These are phyloP conservation scores for Trametes maxima DNA, from an alignment of 768 basidiomycete species.

Conservation along the genomic window DNA sequence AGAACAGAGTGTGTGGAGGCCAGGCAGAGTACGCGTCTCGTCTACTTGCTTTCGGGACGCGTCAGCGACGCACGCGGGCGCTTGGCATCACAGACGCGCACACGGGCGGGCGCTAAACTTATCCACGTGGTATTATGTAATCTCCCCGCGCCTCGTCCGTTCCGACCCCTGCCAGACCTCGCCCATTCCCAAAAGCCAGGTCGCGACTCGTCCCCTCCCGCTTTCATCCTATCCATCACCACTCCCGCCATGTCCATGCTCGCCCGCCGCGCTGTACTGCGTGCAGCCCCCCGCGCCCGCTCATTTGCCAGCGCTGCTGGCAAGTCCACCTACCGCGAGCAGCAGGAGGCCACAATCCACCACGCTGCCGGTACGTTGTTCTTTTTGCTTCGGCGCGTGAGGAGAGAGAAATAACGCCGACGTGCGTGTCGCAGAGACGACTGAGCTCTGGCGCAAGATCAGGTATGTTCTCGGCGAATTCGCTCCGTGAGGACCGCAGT, in stretches of 20 bases:
- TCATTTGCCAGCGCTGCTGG: slow-evolving; percentile 31
- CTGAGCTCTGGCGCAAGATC: slow-evolving; percentile 86
- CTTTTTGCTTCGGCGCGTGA: background rate
- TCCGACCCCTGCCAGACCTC: slow-evolving; percentile 20
- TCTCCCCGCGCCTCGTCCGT: slow-evolving; percentile 16
- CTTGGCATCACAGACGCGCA: slow-evolving; percentile 3
- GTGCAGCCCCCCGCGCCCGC: slow-evolving; percentile 42
- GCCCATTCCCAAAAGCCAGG: slow-evolving; percentile 24
- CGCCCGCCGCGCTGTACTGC: slow-evolving; percentile 50
- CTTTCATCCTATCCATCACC: slow-evolving; percentile 22
- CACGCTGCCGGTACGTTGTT: slow-evolving; percentile 31
- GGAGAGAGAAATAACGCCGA: slow-evolving; percentile 9
- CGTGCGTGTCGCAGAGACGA: slow-evolving; percentile 54
- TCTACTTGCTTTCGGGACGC: slow-evolving; percentile 36
- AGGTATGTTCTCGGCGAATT: slow-evolving; percentile 49
- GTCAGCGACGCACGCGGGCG: slow-evolving; percentile 35
- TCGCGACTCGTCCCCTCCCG: slow-evolving; percentile 20
- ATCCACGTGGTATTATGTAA: slow-evolving; percentile 11
- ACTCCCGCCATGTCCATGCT: slow-evolving; percentile 39
- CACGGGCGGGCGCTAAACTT: background rate
- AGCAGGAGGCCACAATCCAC: slow-evolving; percentile 26
- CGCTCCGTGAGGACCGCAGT: background rate
- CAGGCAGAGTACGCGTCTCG: slow-evolving; percentile 23
- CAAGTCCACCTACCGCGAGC: slow-evolving; percentile 23
- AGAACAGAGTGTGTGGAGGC: slow-evolving; percentile 14